Evolutionary conservation across 305 asterid species (phyloP).

Genomic region (Solanum chacoense): DNA sequence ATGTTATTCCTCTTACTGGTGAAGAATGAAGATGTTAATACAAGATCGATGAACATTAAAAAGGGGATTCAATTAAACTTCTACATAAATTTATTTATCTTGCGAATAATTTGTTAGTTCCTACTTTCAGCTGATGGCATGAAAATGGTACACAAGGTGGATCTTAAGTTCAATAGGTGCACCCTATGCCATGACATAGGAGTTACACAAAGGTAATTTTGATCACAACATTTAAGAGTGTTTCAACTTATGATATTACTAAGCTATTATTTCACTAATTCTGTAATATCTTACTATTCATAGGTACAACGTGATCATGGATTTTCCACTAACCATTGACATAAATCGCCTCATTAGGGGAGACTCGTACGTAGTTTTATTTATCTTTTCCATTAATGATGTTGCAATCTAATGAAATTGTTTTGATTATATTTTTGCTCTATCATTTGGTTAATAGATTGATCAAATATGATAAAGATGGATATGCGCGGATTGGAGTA

Average conservation of each 20-base stretch:
- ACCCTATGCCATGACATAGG: slow-evolving; percentile 57
- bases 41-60: neutral
- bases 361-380: slow-evolving; percentile 42
- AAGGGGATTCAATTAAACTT: neutral
- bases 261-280: neutral
- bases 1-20: neutral
- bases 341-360: slow-evolving; percentile 43
- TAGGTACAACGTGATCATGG: slow-evolving; percentile 65
- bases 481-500: slow-evolving; percentile 48
- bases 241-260: neutral
- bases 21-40: neutral
- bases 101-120: neutral
- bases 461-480: slow-evolving; percentile 31
- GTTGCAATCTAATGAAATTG: neutral
- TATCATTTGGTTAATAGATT: slow-evolving; percentile 18
- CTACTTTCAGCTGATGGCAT: slow-evolving; percentile 34
- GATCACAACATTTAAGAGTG: neutral
- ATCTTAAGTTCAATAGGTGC: slow-evolving; percentile 40
- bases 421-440: neutral
- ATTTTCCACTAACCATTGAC: slow-evolving; percentile 52
- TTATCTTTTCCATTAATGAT: neutral
- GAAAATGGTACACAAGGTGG: slow-evolving; percentile 41
- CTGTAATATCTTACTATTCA: neutral
- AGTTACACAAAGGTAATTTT: slow-evolving; percentile 29
- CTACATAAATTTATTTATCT: neutral